Base-by-base conservation (phyloP, 164 flowering plant species). In the Berberis thunbergii region DNA sequence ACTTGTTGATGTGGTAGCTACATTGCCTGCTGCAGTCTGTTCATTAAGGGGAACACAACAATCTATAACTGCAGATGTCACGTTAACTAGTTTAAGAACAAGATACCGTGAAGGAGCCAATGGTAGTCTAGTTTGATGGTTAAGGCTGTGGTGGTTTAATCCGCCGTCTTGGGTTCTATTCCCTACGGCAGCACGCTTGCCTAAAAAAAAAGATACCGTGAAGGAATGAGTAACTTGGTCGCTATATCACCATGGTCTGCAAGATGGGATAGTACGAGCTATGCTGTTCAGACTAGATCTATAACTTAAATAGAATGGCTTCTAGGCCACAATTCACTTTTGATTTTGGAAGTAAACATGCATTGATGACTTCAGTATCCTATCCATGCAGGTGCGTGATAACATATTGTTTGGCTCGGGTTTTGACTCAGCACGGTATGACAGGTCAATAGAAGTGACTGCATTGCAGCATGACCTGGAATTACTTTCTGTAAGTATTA, bases 391-490 rank as follows among this genome's bases (percentile, higher is more conserved):
- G 99, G 99, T 95, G 38, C 94, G 99, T 13, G 92, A 86, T 46
- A 95, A 91, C 71, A 88, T 95, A 69, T 70, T 91, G 66, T 95
- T 95, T 81, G 99, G 99, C 56, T 89, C 97, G 61, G 49, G 55
- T 53, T 91, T 86, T 71, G 83, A 86, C 12, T 68, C 84, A 11
- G 70, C 69, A 67, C 83, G 76, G 63, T 95, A 95, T 69, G 80
- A 75, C 68, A 89, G 75, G 80, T 74, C 96, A 66, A 78, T 95
- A 70, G 84, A 89, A 75, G 89, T 95, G 67, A 86, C 97, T 59
- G 81, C 88, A 43, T 66, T 95, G 80, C 83, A 74, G 72, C 99
- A 89, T 79, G 99, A 95, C 72, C 89, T 95, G 67, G 89, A 91
- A 41, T 66, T 88, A 64, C 81, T 95, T 53, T 97, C 97, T 46